Base-by-base conservation (phyloP, 2,329 filamentous ascomycete species). In the Arachnomyces sp. region DNA sequence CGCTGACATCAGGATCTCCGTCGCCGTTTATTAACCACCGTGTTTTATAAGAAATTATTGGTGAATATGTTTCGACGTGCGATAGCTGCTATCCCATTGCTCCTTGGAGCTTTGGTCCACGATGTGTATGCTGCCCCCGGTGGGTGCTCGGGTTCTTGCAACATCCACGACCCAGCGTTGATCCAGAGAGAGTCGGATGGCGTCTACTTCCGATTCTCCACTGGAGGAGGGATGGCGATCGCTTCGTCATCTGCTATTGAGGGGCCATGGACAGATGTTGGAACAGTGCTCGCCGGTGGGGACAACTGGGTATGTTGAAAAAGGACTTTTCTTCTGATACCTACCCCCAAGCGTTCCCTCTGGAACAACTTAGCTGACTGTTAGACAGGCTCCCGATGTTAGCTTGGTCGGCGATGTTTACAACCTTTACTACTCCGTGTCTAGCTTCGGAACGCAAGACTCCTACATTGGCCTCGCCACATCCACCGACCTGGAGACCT, bases 371-470 rank as follows among this genome's bases (percentile, higher is more conserved):
- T 9, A 9, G 20, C 20, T 25, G 20, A 25, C 9, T 25, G 9
- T 9, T 25, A 25, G 5, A 37, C 37, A 79, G 77, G 81, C 81
- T 2, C 81, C 81, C 0, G 79, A 84, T 48, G 73, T 80, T 11
- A 57, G 64, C 13, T 60, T 73, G 12, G 66, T 83, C n/a, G 73
- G 72, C 45, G 64, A 61, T 40, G 65, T 66, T 0, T 84, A 82
- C 63, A 73, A 81, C 50, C 59, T 77, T 13, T 82, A 80, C 68
- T 82, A 83, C 58, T 67, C 74, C 2, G 76, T 82, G n/a, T 77
- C 72, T 28, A 65, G 71, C 1, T 81, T 80, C 46, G 79, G 79
- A 1, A 71, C 67, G 0, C 77, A 81, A 46, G 60, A 68, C 55
- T 79, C 74, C 0, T 75, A 75, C 28, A 82, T 64, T n/a, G 60